phyloP scores from a whole-genome alignment of 2,329 filamentous ascomycete genomes.

The Neocucurbitaria cava region DNA sequence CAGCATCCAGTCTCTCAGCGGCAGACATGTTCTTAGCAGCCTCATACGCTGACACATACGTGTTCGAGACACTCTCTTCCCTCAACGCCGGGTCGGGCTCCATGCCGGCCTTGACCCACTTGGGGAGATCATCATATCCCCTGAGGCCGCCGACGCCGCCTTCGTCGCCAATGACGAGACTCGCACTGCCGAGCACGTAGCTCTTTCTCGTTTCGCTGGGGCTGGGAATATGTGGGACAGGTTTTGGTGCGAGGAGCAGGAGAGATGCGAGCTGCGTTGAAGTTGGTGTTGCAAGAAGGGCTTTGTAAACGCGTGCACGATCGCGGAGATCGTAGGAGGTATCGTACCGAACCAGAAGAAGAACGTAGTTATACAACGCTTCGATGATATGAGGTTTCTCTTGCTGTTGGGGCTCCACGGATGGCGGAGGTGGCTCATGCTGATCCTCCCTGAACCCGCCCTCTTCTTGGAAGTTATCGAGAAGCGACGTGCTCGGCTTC shows the following conservation, averaged over 20 bases:
- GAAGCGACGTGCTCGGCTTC: conserved; percentile 28
- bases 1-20: conserved; percentile 69
- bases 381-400: conserved; percentile 71
- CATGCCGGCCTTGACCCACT: conserved; percentile 80
- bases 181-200: conserved; percentile 82
- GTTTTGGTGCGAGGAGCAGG: conserved; percentile 91
- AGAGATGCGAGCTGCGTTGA: conserved; percentile 85
- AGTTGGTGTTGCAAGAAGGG: conserved; percentile 77
- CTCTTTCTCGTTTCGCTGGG: conserved; percentile 84
- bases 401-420: conserved; percentile 24
- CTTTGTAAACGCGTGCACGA: conserved; percentile 84
- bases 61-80: conserved; percentile 55
- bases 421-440: conserved; percentile 22
- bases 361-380: conserved; percentile 81
- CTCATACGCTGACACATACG: conserved; percentile 41
- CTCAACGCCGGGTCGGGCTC: conserved; percentile 81
- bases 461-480: conserved; percentile 44
- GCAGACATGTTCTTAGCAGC: conserved; percentile 60
- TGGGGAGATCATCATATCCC: conserved; percentile 83
- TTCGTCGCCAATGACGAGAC: conserved; percentile 80
- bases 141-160: conserved; percentile 71
- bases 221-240: conserved; percentile 86
- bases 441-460: conserved; percentile 42
- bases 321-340: conserved; percentile 95
- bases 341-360: conserved; percentile 88